Evolutionary conservation across 495 filamentous ascomycete genomes (phyloP), one percentile per base, ranked within the genome.

Genomic region (Paragyromitra xinjiangensis): DNA sequence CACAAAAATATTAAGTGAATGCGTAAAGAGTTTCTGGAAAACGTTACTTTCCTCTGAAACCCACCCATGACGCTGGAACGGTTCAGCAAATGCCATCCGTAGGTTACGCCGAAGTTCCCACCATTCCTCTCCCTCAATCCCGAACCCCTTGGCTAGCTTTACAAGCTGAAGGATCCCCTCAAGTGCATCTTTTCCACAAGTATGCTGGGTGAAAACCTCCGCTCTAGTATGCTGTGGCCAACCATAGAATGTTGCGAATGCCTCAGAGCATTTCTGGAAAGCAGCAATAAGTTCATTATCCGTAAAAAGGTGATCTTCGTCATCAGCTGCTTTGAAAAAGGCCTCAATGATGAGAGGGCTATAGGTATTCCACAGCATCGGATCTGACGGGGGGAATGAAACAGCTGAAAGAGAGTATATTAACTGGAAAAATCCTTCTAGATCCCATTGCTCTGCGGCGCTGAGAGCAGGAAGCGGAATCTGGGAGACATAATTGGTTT

Each of bases 351-450:
- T 58, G 19, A 39, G 40, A 12, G 67, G 58, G 19, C 73, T 71
- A 16, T 76, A 64, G 9, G 24, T 64, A 24, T 76, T 59, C 73
- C 73, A 76, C n/a, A 69, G 39, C 2, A 19, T 37, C n/a, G 26
- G 29, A 12, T 71, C 73, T 0, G n/a, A 40, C 0, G 68, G 56
- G n/a, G 58, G 45, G 6, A 64, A 42, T 6, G 73, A 69, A 26
- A 64, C 40, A 1, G 58, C 51, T 0, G 73, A 58, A 16, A 76
- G 73, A 0, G 42, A n/a, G 58, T 76, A 76, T 6, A 63, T 67
- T 34, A 71, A 7, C 39, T 76, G 66, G 22, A 76, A 55, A 58
- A 64, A 71, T 3, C 73, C 73, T 64, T 76, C 73, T 19, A 76
- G 39, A 9, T 71, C 73, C 73, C 73, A 76, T 40, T 71, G 51